Evolutionary conservation across 345 rosid species (phyloP), one percentile per base, ranked within the genome.

Genomic region (Syzygium grande): DNA sequence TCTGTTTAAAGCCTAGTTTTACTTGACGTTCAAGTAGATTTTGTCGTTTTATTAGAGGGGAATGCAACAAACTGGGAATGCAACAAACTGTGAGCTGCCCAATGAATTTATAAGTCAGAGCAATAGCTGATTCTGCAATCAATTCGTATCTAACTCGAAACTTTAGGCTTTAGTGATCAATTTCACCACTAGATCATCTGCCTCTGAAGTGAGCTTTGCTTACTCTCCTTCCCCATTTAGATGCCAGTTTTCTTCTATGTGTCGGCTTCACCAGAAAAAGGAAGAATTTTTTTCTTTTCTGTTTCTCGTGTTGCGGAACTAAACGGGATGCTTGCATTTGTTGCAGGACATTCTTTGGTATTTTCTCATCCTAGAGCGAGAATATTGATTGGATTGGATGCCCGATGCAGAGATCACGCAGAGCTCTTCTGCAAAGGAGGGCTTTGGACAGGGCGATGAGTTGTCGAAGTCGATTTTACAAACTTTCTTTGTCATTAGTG

Each of bases 381-480:
- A 85, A 65, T 54, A 88, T 86, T 54, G 86, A 84, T 84, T 79
- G 90, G 77, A 87, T 93, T 93, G 92, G 92, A 94, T 96, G 97
- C 95, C 94, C 92, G 86, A 98, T 98, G 99, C 98, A 90, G 94
- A 94, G 95, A 88, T 94, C 95, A 78, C 95, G 96, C 88, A 92
- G 87, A 93, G 95, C 95, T 96, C 95, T 95, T 98, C 98, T 92
- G 79, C 89, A 86, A 63, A 92, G 95, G 91, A 94, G 97, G 92
- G 95, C 95, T 90, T 91, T 84, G 54, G 94, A 89, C 29, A 92
- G 89, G 89, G 80, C 25, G 85, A 73, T 29, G 30, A 79, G 87
- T 85, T 94, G 91, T 68, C 94, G 90, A 80, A 93, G 77, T 80
- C 88, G 89, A 51, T 86, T 93, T 87, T 93, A 89, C 91, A 93